These are phyloP conservation scores for Oryza brachyantha DNA, from an alignment of 176 grass and related monocot species.

Conservation along the genomic window DNA sequence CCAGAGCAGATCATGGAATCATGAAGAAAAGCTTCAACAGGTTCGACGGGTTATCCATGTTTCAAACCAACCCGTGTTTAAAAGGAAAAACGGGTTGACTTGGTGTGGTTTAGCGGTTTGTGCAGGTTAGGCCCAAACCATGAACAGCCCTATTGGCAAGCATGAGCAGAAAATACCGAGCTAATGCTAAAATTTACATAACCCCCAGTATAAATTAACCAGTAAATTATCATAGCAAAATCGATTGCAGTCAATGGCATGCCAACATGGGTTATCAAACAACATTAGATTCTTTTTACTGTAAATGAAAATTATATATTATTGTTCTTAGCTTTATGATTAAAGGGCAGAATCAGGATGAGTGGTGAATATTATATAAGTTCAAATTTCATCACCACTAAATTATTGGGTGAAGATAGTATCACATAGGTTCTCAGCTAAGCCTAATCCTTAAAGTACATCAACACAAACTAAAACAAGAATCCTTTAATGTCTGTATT, in stretches of 20 bases:
- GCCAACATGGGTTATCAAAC: neutral
- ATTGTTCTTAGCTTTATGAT: neutral
- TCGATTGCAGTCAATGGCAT: neutral
- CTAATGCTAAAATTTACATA: neutral
- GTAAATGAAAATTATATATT: neutral
- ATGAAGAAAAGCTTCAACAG: too few species aligned
- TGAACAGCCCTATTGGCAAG: too few species aligned
- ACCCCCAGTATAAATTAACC: neutral
- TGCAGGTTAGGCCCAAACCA: too few species aligned
- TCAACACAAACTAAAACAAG: neutral
- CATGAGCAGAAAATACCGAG: neutral
- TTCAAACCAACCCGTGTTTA: too few species aligned
- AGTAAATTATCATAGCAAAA: neutral
- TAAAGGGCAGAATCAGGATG: neutral
- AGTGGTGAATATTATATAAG: neutral
- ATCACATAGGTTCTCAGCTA: neutral
- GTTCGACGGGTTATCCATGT: too few species aligned
- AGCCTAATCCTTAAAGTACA: slow-evolving; percentile 3
- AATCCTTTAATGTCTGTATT: neutral
- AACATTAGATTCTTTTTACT: neutral
- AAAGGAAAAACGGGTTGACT: too few species aligned
- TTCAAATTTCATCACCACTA: neutral
- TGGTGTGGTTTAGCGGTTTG: too few species aligned
- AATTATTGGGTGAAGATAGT: neutral
- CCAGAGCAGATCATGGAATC: too few species aligned